Evolutionary conservation across 345 rosid genomes (phyloP).

Genomic region (Turritis glabra): DNA sequence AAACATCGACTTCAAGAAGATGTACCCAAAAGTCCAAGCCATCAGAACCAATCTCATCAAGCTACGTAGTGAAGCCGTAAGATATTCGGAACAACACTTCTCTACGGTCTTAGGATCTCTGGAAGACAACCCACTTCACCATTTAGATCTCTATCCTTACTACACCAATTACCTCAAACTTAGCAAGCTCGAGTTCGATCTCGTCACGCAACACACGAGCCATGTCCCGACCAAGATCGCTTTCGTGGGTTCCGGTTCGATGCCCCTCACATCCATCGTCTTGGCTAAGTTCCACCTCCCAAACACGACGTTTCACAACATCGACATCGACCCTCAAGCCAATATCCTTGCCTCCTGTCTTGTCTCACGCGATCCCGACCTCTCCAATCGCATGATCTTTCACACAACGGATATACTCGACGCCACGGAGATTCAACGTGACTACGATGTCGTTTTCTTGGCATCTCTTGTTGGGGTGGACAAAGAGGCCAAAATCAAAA

Average conservation of each 20-base stretch:
- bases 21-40: not conserved
- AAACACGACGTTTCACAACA: not conserved
- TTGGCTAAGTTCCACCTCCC: not conserved
- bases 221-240: not conserved
- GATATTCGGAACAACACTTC: not conserved
- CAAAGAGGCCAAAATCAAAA: not conserved
- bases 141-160: not conserved
- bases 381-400: not conserved
- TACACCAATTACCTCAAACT: not conserved
- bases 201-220: not conserved
- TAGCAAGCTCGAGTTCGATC: not conserved
- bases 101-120: not conserved
- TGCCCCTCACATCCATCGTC: not conserved
- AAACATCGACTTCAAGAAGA: not conserved
- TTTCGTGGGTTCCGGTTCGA: not conserved
- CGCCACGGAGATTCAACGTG: not conserved
- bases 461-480: not conserved
- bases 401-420: not conserved
- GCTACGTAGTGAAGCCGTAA: slow-evolving; percentile 1
- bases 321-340: not conserved
- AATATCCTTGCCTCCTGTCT: not conserved
- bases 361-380: not conserved
- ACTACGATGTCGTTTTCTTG: not conserved
- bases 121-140: not conserved
- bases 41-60: not conserved